A percentile compares a stretch with the other conserved stretches of the same genome.
Evolutionary conservation across 208 protist species (phyloP).

Genomic region (Novymonas esmeraldas): DNA sequence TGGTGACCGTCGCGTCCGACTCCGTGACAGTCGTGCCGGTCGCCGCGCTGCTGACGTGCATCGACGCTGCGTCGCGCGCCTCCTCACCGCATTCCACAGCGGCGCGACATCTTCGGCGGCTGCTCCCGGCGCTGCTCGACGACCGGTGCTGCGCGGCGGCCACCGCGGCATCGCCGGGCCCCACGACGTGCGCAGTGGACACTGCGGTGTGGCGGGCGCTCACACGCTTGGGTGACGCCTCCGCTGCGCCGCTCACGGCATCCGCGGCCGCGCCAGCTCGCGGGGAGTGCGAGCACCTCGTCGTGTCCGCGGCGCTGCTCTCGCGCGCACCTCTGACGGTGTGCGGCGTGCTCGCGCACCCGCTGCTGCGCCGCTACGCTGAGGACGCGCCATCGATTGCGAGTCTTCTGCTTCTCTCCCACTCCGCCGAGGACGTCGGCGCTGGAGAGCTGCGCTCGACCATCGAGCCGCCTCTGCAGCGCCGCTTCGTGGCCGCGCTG

Average conservation of each 20-base stretch:
- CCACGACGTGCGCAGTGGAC: background rate
- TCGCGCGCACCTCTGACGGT: conserved; percentile 11
- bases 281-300: conserved; percentile 12
- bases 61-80: background rate
- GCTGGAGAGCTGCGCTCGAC: no score
- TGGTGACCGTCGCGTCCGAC: background rate
- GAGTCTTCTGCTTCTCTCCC: no score
- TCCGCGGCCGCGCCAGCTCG: no score
- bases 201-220: background rate
- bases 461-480: no score
- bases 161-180: no score
- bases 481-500: conserved; percentile 7
- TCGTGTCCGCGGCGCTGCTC: conserved; percentile 6
- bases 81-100: background rate
- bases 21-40: conserved; percentile 1
- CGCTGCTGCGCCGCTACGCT: conserved; percentile 20
- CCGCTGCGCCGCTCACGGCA: no score
- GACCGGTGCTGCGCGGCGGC: background rate
- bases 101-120: conserved; percentile 1
- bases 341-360: conserved; percentile 9
- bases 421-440: background rate
- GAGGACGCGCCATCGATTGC: no score
- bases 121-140: conserved; percentile 7
- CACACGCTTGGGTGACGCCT: background rate
- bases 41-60: background rate